Percentiles rank a stretch among this genome's conserved stretches.
phyloP scores from a whole-genome alignment of 805 yeast species.

The Barnettozyma californica region DNA sequence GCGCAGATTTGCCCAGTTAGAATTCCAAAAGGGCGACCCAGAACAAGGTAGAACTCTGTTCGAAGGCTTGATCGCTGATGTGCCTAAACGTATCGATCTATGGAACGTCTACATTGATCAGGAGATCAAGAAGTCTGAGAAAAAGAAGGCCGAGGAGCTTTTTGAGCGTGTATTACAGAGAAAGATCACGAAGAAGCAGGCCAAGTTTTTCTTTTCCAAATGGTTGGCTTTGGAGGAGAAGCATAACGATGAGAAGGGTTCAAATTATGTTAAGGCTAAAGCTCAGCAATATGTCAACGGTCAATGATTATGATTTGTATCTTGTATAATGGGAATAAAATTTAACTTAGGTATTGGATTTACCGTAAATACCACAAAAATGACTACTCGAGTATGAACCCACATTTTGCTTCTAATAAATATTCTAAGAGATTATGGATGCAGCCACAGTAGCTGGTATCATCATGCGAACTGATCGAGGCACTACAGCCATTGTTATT shows the following conservation, averaged over 20 bases:
- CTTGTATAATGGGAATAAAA: constrained; percentile 6
- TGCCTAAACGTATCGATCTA: constrained; percentile 85
- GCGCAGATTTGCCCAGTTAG: constrained; percentile 83
- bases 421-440: not conserved
- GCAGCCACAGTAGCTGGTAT: not conserved
- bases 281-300: constrained; percentile 70
- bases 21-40: constrained; percentile 79
- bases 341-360: not conserved
- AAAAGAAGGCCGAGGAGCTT: constrained; percentile 64
- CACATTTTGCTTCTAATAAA: not conserved
- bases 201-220: constrained; percentile 89
- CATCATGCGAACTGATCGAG: not conserved
- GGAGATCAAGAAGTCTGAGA: constrained; percentile 70
- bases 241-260: constrained; percentile 58
- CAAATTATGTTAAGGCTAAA: constrained; percentile 83
- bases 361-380: not conserved
- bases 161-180: constrained; percentile 71
- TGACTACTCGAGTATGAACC: not conserved
- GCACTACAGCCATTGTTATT: not conserved
- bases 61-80: constrained; percentile 86
- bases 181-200: constrained; percentile 80
- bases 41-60: constrained; percentile 94
- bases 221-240: constrained; percentile 82
- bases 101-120: constrained; percentile 96
- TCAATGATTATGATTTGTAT: constrained; percentile 1